A percentile compares a stretch with the other conserved stretches of the same genome.
phyloP scores from a whole-genome alignment of 2,329 filamentous ascomycete genomes.

The Ophiocordyceps unilateralis region DNA sequence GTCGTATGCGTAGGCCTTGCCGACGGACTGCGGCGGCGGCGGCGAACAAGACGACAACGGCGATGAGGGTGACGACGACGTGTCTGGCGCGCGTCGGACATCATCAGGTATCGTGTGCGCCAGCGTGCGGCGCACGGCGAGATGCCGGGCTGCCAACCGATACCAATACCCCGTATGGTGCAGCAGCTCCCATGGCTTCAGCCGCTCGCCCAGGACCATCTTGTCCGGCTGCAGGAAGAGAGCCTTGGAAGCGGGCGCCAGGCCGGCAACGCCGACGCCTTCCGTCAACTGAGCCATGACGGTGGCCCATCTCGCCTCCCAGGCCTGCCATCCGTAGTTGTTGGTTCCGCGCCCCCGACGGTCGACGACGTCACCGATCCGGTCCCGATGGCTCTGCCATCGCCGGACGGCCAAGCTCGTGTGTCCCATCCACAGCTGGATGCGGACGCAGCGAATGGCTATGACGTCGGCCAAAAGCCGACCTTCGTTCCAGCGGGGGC shows the following conservation, averaged over 20 bases:
- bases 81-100: slow-evolving; percentile 31
- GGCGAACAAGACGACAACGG: slow-evolving; percentile 20
- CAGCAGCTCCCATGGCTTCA: slow-evolving; percentile 45
- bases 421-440: slow-evolving; percentile 63
- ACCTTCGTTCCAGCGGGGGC: slow-evolving; percentile 80
- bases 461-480: slow-evolving; percentile 70
- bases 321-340: slow-evolving; percentile 88
- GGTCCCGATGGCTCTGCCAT: slow-evolving; percentile 63
- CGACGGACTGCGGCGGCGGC: slow-evolving; percentile 26
- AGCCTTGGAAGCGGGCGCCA: slow-evolving; percentile 23
- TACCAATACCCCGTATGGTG: slow-evolving; percentile 55
- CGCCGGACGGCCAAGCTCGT: slow-evolving; percentile 63
- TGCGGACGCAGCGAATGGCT: slow-evolving; percentile 65
- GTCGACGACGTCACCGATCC: slow-evolving; percentile 63
- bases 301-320: slow-evolving; percentile 60
- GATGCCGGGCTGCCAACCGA: slow-evolving; percentile 39
- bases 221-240: slow-evolving; percentile 43
- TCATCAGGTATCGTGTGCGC: slow-evolving; percentile 42
- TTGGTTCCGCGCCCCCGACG: slow-evolving; percentile 67
- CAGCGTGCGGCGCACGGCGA: slow-evolving; percentile 31
- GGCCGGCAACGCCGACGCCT: slow-evolving; percentile 31
- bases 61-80: slow-evolving; percentile 19
- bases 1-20: slow-evolving; percentile 41
- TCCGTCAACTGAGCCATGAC: slow-evolving; percentile 46
- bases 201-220: slow-evolving; percentile 34